phyloP scores from a whole-genome alignment of 805 yeast species.

The Wickerhamiella alocasiicola region DNA sequence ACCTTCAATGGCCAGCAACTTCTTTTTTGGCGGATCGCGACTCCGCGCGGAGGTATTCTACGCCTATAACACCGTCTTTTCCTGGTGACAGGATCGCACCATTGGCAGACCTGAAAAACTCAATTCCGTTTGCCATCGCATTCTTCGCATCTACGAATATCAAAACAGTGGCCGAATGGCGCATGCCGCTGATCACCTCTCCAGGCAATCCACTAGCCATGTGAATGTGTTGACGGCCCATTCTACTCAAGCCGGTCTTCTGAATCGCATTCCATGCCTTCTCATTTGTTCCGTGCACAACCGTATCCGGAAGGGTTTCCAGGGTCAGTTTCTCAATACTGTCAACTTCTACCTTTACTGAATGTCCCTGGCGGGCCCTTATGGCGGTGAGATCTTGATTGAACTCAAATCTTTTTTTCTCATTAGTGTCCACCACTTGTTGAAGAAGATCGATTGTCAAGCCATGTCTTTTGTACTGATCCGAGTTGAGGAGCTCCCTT shows the following conservation, averaged over 20 bases:
- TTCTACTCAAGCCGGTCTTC: constrained; percentile 46
- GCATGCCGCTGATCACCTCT: constrained; percentile 59
- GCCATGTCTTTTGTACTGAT: constrained; percentile 43
- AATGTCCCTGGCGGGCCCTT: constrained; percentile 94
- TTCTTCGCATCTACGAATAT: constrained; percentile 49
- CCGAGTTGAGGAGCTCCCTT: constrained; percentile 40
- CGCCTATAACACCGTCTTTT: constrained; percentile 40
- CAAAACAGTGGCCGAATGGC: constrained; percentile 42
- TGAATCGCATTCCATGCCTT: constrained; percentile 38
- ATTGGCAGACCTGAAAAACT: constrained; percentile 53
- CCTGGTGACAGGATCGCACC: constrained; percentile 65
- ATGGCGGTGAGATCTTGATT: constrained; percentile 29
- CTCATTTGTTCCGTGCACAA: constrained; percentile 72
- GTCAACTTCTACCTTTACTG: constrained; percentile 39
- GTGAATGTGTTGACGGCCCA: constrained; percentile 80
- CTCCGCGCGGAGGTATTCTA: constrained; percentile 40
- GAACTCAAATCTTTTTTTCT: constrained; percentile 58
- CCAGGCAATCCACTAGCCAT: constrained; percentile 51
- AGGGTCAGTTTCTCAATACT: constrained; percentile 28
- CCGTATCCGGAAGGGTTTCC: constrained; percentile 37
- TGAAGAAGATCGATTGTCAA: constrained; percentile 46
- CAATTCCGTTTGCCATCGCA: constrained; percentile 35
- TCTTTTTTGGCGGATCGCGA: no score
- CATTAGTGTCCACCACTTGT: constrained; percentile 49
- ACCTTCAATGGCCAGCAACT: no score